Conservation (phyloP, 2,329 filamentous ascomycete genomes). For the Didymella lethalis region DNA sequence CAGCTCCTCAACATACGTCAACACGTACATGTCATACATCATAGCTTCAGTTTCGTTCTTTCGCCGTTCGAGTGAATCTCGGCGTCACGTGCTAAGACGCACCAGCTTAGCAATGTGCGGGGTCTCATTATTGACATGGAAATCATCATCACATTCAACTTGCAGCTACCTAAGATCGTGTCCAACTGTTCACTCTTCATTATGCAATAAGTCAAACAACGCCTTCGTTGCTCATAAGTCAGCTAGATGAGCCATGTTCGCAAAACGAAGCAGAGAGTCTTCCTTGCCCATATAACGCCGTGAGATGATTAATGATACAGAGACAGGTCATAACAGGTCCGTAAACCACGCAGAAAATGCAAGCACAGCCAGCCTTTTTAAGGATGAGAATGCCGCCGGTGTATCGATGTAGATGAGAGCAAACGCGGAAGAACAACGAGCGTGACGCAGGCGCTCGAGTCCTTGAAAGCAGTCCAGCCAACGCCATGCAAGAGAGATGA, state of each 20-base stretch:
- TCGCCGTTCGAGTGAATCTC: not conserved
- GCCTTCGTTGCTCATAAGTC: constrained; percentile 24
- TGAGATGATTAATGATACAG: constrained; percentile 24
- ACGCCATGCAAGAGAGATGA: constrained; percentile 44
- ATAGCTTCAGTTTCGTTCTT: not conserved
- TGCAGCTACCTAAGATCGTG: constrained; percentile 22
- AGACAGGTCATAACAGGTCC: constrained; percentile 20
- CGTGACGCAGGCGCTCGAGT: constrained; percentile 37
- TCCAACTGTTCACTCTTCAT: constrained; percentile 30
- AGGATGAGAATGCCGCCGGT: constrained; percentile 35
- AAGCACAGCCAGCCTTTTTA: constrained; percentile 42
- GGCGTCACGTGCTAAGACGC: not conserved
- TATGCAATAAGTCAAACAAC: constrained; percentile 45
- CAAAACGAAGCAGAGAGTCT: constrained; percentile 18
- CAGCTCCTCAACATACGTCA: constrained; percentile 5
- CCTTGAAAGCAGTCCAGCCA: constrained; percentile 33
- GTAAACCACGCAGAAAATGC: constrained; percentile 23
- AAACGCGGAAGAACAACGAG: constrained; percentile 40
- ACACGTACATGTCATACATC: not conserved
- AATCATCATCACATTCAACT: constrained; percentile 21
- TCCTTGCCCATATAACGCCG: constrained; percentile 21
- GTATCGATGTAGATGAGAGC: constrained; percentile 20
- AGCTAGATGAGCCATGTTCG: constrained; percentile 17
- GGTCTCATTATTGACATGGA: constrained; percentile 5
- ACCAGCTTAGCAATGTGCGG: not conserved